Base-by-base conservation (phyloP, 2,329 filamentous ascomycete genomes). In the Exophiala sp. region DNA sequence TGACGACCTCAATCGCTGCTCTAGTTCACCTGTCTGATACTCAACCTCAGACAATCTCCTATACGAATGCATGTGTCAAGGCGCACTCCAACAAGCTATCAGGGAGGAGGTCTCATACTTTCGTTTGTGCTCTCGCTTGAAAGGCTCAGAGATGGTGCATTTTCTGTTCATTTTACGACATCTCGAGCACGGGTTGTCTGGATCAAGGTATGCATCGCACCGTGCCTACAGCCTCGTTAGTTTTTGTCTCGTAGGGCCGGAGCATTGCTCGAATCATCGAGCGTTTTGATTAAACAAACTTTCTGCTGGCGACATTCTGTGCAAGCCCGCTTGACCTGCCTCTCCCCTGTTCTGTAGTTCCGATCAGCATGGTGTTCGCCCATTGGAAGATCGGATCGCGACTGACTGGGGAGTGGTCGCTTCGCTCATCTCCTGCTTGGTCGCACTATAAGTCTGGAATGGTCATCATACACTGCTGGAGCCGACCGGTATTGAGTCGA, bases 281-380 rank as follows among this genome's bases (percentile, higher is more conserved):
- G 16, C 23, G 10, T 32, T 41, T 23, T n/a, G 13, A 21, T 9
- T n/a, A 9, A 14, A 48, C 49, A 16, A 30, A 52, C 54, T 44
- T 72, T 72, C 55, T 72, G 69, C 53, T 72, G 69, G 32, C 69
- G 62, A 58, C 69, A 72, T 57, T 70, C 66, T 1, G 68, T 71
- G 50, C 69, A 72, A 3, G 69, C 69, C 52, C 68, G 69, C 56
- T 70, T 70, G 32, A 62, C 61, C 18, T 49, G 27, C 52, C 63
- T 58, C 22, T 34, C 42, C 7, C 55, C 47, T 10, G 24, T 52
- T 22, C 49, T 57, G 37, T 29, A 23, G 3, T 10, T n/a, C 10
- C 22, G 10, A 19, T 49, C 19, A 48, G 43, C 39, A 11, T 35
- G 4, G 27, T 5, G 3, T 13, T 39, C 7, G 21, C 24, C 14